Base-by-base conservation (phyloP, 257 asterid genomes). In the Gardenia jasminoides region DNA sequence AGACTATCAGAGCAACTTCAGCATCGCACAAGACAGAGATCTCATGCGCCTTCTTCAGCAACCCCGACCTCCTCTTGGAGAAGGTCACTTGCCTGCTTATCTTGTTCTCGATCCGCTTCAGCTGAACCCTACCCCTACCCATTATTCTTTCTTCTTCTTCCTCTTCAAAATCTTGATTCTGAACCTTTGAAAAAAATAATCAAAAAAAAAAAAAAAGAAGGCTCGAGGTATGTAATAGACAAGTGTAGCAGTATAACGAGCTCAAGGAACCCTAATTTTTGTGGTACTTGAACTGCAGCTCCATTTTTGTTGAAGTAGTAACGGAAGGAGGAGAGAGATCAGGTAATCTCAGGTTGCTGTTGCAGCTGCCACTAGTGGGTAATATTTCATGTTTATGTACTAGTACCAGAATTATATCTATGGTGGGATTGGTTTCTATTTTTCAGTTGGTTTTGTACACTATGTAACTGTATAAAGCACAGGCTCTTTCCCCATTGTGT, bases 11-110 rank as follows among this genome's bases (percentile, higher is more conserved):
- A 69, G 92, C 96, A 76, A 92, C 93, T 0, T 92, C 88, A 72
- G 96, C 96, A 85, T 92, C 97, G 64, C 97, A 92, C 11, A 92
- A 30, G 24, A 90, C 90, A 0, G 97, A 92, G 92, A 92, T 92
- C 91, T 92, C 97, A 64, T 88, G 82, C n/a, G 97, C 97, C 76
- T 92, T 92, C 76, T 92, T 92, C 79, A 85, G 84, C 74, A 92
- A 77, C 7, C 97, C 97, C 20, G 88, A 83, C 70, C 96, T 80
- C 74, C 97, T 84, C 86, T 92, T 92, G 0, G 97, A 91, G 83
- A 92, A 90, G 30, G 97, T 92, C 10, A 91, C 97, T 74, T 91
- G 97, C 71, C 96, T 85, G 85, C 92, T 91, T 12, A 88, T 91
- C 87, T 92, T 92, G 90, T 92, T 88, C 80, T 92, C 97, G 83